These are phyloP conservation scores for Ceratorhiza oryzae-sativae DNA, from an alignment of 1,284 basidiomycete species.

Conservation along the genomic window DNA sequence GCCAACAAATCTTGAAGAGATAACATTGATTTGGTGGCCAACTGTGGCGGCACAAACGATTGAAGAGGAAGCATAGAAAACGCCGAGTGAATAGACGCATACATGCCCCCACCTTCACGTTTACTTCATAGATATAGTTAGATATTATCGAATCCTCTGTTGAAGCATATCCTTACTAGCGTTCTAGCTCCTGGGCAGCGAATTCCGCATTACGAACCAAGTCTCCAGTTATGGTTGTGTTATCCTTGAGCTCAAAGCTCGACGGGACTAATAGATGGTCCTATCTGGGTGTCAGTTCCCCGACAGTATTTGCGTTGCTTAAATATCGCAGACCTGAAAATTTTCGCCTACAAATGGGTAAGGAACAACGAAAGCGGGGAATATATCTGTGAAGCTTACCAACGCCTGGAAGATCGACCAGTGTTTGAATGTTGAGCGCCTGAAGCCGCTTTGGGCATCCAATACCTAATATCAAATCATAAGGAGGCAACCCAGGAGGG, in stretches of 20 bases:
- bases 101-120: conserved; percentile 37
- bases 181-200: conserved; percentile 41
- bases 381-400: background rate
- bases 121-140: background rate
- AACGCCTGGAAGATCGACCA: conserved; percentile 43
- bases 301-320: background rate
- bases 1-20: background rate
- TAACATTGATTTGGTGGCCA: conserved; percentile 6
- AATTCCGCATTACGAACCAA: conserved; percentile 45
- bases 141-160: background rate
- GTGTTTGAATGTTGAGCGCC: conserved; percentile 23
- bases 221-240: conserved; percentile 46
- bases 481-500: background rate
- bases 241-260: conserved; percentile 46
- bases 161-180: conserved; percentile 45
- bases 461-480: conserved; percentile 27
- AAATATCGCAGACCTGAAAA: conserved; percentile 37
- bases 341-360: conserved; percentile 38
- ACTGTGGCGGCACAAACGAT: conserved; percentile 8
- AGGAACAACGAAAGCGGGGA: background rate
- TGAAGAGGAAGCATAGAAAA: conserved; percentile 40
- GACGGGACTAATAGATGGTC: conserved; percentile 42
- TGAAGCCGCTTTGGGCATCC: conserved; percentile 35
- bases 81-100: conserved; percentile 42
- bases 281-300: background rate